Base-by-base conservation (phyloP, 2,329 filamentous ascomycete species). In the Colletotrichum horii region DNA sequence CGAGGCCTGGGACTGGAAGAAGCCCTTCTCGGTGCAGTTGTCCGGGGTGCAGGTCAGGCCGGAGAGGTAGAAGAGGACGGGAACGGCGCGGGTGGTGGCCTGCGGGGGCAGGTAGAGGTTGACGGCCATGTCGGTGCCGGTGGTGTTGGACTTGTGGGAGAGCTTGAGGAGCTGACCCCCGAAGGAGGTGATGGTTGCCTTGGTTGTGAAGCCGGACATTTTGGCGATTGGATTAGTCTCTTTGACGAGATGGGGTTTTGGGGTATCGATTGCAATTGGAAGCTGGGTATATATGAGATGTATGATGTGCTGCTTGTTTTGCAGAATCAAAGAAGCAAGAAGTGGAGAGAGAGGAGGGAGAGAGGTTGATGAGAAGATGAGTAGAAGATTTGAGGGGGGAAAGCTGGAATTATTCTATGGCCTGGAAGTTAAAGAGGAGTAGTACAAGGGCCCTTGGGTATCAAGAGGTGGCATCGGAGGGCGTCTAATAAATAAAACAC, bases 141-240 rank as follows among this genome's bases (percentile, higher is more conserved):
- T 98, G 77, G 92, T 90, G 79, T 90, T 87, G 71, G 96, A 95
- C 83, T 93, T 87, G 90, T 99, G 97, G 80, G 93, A 92, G 77
- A 99, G 94, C 90, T 99, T 98, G 80, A 98, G 91, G 76, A 99
- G 94, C 87, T 96, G 96, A 83, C 97, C 97, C 83, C 96, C 96
- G 83, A 98, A 98, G 84, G 93, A 95, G 88, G 93, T 91, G 85
- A 98, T 98, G 78, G 94, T 95, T 76, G 95, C 94, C 84, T 94
- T 97, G 79, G 94, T 98, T 83, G 94, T 95, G 89, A 98, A 96
- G 34, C 24, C 56, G 75, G 94, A 89, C 96, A 97, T 97, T 77
- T 64, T 68, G 60, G 38, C 24, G 11, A 26, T 56, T 70, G 67
- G 65, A 56, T 70, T 32, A 43, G 26, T 43, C 55, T 34, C n/a